Evolutionary conservation across 805 yeast species (phyloP).

Genomic region (Pichia thaimueangensis): DNA sequence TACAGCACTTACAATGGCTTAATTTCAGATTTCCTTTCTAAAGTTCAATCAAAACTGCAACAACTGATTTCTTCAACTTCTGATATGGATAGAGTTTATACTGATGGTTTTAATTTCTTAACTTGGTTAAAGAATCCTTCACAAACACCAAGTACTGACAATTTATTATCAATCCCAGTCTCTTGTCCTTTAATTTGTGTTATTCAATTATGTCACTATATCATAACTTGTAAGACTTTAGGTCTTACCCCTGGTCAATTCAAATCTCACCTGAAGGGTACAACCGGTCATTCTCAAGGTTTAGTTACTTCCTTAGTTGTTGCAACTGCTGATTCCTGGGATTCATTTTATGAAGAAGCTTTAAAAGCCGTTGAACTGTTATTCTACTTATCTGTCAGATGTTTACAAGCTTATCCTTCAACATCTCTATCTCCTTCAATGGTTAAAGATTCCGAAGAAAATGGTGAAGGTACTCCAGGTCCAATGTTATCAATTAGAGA

Average conservation of each 20-base stretch:
- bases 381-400: slow-evolving; percentile 90
- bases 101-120: slow-evolving; percentile 87
- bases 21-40: slow-evolving; percentile 60
- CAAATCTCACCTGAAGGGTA: slow-evolving; percentile 58
- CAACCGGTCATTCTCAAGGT: slow-evolving; percentile 90
- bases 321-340: slow-evolving; percentile 81
- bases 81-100: slow-evolving; percentile 79
- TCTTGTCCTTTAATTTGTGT: slow-evolving; percentile 97
- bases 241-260: slow-evolving; percentile 89
- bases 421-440: slow-evolving; percentile 92
- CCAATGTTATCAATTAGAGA: slow-evolving; percentile 97
- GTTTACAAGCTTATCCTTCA: slow-evolving; percentile 84
- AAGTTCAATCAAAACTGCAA: slow-evolving; percentile 63
- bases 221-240: slow-evolving; percentile 75
- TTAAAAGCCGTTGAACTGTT: slow-evolving; percentile 75
- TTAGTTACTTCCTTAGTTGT: slow-evolving; percentile 89
- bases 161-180: slow-evolving; percentile 84
- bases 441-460: slow-evolving; percentile 84
- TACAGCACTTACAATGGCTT: slow-evolving; percentile 73
- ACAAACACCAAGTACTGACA: slow-evolving; percentile 83
- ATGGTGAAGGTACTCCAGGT: slow-evolving; percentile 94
- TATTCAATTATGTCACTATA: slow-evolving; percentile 90
- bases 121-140: slow-evolving; percentile 84
- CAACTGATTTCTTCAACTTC: slow-evolving; percentile 62
- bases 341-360: slow-evolving; percentile 63